These are phyloP conservation scores for Neurospora crassa DNA, from an alignment of 2,329 filamentous ascomycete genomes.

Conservation along the genomic window DNA sequence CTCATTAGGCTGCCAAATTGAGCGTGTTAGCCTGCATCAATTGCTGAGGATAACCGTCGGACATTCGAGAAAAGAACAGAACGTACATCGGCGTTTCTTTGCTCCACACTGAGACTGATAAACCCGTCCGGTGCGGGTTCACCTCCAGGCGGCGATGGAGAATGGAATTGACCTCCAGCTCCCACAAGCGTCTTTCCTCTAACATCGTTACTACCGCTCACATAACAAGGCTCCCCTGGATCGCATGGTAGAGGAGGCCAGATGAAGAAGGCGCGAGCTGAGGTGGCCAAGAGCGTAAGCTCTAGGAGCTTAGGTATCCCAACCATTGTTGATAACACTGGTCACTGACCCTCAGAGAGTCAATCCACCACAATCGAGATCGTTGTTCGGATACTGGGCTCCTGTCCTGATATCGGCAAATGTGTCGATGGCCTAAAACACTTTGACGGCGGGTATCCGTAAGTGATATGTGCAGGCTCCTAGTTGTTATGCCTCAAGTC, in stretches of 20 bases:
- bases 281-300: slow-evolving; percentile 37
- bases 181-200: background rate
- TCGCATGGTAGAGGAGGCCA: slow-evolving; percentile 27
- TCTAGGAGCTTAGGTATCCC: slow-evolving; percentile 30
- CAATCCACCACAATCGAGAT: background rate
- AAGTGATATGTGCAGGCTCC: background rate
- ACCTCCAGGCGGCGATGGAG: background rate
- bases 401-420: background rate
- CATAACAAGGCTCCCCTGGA: slow-evolving; percentile 8
- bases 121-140: background rate
- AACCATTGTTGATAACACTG: slow-evolving; percentile 32
- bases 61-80: background rate
- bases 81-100: slow-evolving; percentile 27
- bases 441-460: background rate
- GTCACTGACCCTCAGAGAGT: slow-evolving; percentile 9
- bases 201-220: background rate
- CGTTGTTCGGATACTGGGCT: background rate
- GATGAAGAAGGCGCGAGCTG: slow-evolving; percentile 38
- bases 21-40: slow-evolving; percentile 7
- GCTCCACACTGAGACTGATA: slow-evolving; percentile 33
- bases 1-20: slow-evolving; percentile 22
- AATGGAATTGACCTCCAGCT: background rate
- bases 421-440: background rate
- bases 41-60: background rate
- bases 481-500: background rate